A percentile compares a stretch with the other conserved stretches of the same genome.
Conservation (phyloP, 495 filamentous ascomycete genomes). For the Chaetomium cochliodes region DNA sequence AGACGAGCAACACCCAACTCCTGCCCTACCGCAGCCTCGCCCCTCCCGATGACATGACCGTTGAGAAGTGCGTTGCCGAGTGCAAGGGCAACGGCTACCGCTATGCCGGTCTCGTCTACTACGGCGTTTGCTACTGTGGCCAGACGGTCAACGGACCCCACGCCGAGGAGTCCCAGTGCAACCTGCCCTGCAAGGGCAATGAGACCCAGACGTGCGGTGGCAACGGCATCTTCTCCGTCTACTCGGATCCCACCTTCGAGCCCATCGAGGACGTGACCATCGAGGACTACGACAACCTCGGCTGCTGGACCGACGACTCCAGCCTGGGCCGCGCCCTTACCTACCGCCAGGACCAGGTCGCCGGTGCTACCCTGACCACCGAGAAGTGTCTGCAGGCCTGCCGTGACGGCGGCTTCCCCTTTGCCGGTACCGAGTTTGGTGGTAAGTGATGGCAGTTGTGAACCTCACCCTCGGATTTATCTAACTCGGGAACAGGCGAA, state of each 20-base stretch:
- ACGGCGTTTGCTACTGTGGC: slow-evolving; percentile 56
- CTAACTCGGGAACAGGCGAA: slow-evolving; percentile 31
- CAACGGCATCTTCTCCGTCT: slow-evolving; percentile 47
- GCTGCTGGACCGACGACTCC: slow-evolving; percentile 57
- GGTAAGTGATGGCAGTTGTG: slow-evolving; percentile 41
- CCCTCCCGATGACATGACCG: slow-evolving; percentile 47
- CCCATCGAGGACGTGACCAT: slow-evolving; percentile 40
- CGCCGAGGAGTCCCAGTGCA: slow-evolving; percentile 42
- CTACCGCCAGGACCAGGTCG: slow-evolving; percentile 45
- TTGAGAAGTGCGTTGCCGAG: slow-evolving; percentile 51
- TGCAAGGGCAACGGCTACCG: slow-evolving; percentile 58
- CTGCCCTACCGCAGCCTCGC: slow-evolving; percentile 42
- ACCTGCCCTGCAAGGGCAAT: slow-evolving; percentile 50
- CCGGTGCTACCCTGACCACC: slow-evolving; percentile 40
- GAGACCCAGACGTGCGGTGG: slow-evolving; percentile 49
- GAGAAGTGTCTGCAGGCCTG: slow-evolving; percentile 50
- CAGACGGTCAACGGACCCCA: slow-evolving; percentile 41
- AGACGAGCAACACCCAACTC: slow-evolving; percentile 37
- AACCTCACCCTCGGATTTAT: not conserved
- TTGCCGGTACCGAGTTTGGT: slow-evolving; percentile 53
- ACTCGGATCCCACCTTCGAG: slow-evolving; percentile 54
- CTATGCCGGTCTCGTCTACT: slow-evolving; percentile 57
- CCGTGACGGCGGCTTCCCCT: slow-evolving; percentile 46
- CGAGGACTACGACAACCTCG: slow-evolving; percentile 50
- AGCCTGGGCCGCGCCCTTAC: slow-evolving; percentile 48